Base-by-base conservation (phyloP, 768 basidiomycete genomes). In the Tephrocybe sp. region DNA sequence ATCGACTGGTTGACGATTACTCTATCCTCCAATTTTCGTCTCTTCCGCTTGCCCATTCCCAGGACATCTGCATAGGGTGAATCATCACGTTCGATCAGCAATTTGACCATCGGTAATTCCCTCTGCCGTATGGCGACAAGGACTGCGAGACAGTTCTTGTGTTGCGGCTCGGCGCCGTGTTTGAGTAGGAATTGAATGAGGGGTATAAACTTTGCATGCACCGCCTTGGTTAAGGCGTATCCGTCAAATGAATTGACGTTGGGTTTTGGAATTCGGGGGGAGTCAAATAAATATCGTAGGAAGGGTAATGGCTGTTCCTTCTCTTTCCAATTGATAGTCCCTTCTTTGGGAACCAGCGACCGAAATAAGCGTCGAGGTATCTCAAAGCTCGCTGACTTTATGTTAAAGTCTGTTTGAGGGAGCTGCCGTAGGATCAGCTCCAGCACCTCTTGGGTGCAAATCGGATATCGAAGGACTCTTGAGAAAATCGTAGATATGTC, bases 181-280 rank as follows among this genome's bases (percentile, higher is more conserved):
- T 72, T 70, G 43, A 97, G 80, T 13, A 98, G 75, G 57, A 90
- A 85, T 19, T 66, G 70, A 1, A 93, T 72, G 7, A 97, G 78
- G 3, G 84, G 82, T 1, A 75, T 48, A 55, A 85, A 85, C 17
- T 72, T 71, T 0, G 79, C 82, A 33, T 84, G 74, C 1, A 92
- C 89, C 1, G 94, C 92, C 56, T 80, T 84, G 13, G 83, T 83
- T 35, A 97, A 80, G 0, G 87, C 85, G 61, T 94, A 97, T 1
- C 94, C 95, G 2, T 79, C 74, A 65, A 89, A 75, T 7, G 88
- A 80, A 64, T 95, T 82, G 11, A 76, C 62, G 26, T 84, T 70
- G 1, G 83, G 78, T 1, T 59, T 49, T 17, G 75, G 59, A 14
- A 76, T 62, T 7, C 61, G 67, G 5, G 77, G 69, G 8, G 62